Conservation (phyloP, 768 basidiomycete genomes). For the Amanita molliuscula region DNA sequence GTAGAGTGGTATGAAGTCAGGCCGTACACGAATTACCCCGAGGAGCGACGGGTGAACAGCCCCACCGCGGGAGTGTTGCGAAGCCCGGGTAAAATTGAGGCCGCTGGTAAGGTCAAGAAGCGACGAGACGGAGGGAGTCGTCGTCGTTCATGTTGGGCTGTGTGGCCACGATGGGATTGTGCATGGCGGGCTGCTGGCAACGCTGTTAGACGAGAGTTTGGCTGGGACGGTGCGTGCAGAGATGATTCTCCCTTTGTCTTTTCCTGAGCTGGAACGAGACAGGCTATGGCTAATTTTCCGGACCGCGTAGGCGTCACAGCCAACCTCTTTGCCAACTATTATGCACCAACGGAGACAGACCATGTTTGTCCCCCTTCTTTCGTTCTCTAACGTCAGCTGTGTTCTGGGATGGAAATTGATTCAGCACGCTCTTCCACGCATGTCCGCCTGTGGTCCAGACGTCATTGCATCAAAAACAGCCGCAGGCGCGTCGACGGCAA, state of each 20-base stretch:
- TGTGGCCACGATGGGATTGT: conserved; percentile 94
- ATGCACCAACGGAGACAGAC: conserved; percentile 81
- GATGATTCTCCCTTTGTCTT: neutral
- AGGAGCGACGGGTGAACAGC: conserved; percentile 69
- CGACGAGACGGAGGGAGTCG: conserved; percentile 67
- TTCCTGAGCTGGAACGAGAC: neutral
- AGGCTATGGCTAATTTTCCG: conserved; percentile 83
- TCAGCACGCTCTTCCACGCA: conserved; percentile 51
- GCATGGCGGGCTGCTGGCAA: conserved; percentile 91
- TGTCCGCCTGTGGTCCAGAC: conserved; percentile 52
- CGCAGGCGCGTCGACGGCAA: conserved; percentile 60
- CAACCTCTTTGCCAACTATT: conserved; percentile 69
- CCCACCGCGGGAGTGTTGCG: conserved; percentile 78
- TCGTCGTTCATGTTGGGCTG: conserved; percentile 72
- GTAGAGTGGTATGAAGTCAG: conserved; percentile 67
- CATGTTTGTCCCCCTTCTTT: conserved; percentile 37
- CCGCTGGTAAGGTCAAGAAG: conserved; percentile 65
- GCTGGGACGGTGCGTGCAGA: conserved; percentile 53
- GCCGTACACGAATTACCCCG: conserved; percentile 62
- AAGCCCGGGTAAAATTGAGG: conserved; percentile 69
- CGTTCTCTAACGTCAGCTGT: no score
- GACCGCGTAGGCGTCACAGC: conserved; percentile 92
- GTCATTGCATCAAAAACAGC: conserved; percentile 54
- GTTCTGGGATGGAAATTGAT: conserved; percentile 44
- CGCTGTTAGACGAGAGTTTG: conserved; percentile 78